Conservation (phyloP, 116 monocot species). For the Thalassia testudinum region DNA sequence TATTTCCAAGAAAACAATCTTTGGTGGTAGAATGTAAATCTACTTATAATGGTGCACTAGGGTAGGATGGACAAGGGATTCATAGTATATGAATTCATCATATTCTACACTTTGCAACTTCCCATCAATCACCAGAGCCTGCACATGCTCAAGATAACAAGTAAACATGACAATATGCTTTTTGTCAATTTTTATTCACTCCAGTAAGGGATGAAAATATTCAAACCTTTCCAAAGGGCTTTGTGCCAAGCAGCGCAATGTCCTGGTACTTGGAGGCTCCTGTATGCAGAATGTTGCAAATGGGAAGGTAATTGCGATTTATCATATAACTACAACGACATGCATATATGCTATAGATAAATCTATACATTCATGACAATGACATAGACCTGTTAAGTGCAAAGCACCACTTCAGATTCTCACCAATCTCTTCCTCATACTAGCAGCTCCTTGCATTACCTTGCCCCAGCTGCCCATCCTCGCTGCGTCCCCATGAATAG, state of each 20-base stretch:
- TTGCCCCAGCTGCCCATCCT: too few relatives aligned
- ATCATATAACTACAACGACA: too few relatives aligned
- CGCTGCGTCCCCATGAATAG: too few relatives aligned
- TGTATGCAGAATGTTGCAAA: constrained; percentile 7
- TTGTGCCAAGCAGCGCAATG: constrained; percentile 24
- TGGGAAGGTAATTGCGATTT: background rate
- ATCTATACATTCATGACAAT: background rate
- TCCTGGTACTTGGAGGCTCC: constrained; percentile 22
- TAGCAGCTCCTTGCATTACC: constrained; percentile 4
- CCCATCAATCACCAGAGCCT: constrained; percentile 68
- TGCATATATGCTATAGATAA: too few relatives aligned
- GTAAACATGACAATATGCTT: background rate
- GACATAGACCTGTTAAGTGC: constrained; percentile 33
- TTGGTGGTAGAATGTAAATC: too few relatives aligned
- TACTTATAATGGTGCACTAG: constrained; percentile 45
- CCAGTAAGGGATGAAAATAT: background rate
- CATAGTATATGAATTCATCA: constrained; percentile 79
- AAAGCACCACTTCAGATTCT: constrained; percentile 50
- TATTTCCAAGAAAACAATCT: background rate
- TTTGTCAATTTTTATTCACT: background rate
- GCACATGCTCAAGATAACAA: background rate
- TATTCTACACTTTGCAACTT: constrained; percentile 70
- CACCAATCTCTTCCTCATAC: constrained; percentile 52
- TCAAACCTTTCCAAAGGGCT: constrained; percentile 19
- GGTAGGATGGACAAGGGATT: constrained; percentile 55